These are phyloP conservation scores for Diversispora epigaea DNA, from an alignment of 192 early-diverging fungal genomes.

Conservation along the genomic window DNA sequence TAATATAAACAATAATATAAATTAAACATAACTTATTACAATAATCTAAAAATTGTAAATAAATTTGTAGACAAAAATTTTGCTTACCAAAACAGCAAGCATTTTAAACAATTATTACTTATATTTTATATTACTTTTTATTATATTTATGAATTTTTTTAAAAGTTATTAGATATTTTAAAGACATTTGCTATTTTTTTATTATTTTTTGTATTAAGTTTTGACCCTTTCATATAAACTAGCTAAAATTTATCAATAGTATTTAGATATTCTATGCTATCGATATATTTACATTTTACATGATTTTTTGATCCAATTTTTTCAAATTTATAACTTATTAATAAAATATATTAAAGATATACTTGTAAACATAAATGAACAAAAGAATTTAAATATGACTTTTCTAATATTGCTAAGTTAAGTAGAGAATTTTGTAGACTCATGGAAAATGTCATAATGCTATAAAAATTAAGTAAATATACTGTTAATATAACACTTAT, in stretches of 20 bases:
- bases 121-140: conserved; percentile 28
- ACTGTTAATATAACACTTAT: background rate
- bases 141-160: conserved; percentile 32
- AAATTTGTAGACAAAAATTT: conserved; percentile 24
- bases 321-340: conserved; percentile 26
- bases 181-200: conserved; percentile 21
- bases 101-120: background rate
- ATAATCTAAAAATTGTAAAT: conserved; percentile 31
- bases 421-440: conserved; percentile 20
- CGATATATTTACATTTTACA: conserved; percentile 24
- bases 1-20: conserved; percentile 21
- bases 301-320: conserved; percentile 31
- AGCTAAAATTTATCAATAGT: conserved; percentile 31
- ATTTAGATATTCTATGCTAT: conserved; percentile 21
- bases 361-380: conserved; percentile 28
- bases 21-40: conserved; percentile 28
- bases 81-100: conserved; percentile 32
- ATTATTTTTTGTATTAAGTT: conserved; percentile 7
- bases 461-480: conserved; percentile 20
- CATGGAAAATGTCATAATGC: conserved; percentile 29
- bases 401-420: conserved; percentile 24
- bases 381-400: conserved; percentile 31
- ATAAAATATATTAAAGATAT: conserved; percentile 24
- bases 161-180: conserved; percentile 30
- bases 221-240: conserved; percentile 31